phyloP scores from a whole-genome alignment of 495 filamentous ascomycete genomes.

The Aspergillus cristatus region DNA sequence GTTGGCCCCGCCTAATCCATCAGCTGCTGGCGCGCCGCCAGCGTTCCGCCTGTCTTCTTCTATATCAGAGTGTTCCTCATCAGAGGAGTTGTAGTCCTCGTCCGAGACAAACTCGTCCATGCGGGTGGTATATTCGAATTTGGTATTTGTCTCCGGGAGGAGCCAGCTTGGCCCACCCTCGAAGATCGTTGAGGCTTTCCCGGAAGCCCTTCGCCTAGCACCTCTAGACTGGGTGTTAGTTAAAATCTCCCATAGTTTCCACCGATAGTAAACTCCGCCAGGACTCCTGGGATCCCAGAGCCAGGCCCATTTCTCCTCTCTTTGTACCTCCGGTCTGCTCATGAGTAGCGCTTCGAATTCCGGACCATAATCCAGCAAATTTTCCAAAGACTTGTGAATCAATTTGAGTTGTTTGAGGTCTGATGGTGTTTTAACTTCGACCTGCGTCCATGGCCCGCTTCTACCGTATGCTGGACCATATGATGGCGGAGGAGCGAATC shows the following conservation, averaged over 20 bases:
- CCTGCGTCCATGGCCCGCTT: conserved; percentile 44
- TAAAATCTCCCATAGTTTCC: conserved; percentile 78
- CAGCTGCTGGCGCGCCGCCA: conserved; percentile 41
- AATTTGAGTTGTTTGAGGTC: conserved; percentile 72
- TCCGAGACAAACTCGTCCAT: conserved; percentile 74
- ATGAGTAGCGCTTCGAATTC: conserved; percentile 93
- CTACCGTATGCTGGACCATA: conserved; percentile 42
- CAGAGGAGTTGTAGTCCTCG: conserved; percentile 76
- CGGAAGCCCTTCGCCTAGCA: conserved; percentile 17
- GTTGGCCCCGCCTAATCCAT: conserved; percentile 22
- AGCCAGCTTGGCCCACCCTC: conserved; percentile 64
- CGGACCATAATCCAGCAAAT: conserved; percentile 64
- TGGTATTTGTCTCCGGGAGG: conserved; percentile 53
- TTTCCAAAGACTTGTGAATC: conserved; percentile 83
- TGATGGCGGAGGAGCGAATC: conserved; percentile 73
- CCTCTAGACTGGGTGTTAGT: conserved; percentile 36
- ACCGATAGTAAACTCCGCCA: conserved; percentile 80
- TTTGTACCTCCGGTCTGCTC: conserved; percentile 68
- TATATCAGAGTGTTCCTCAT: conserved; percentile 76
- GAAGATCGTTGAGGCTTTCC: conserved; percentile 43
- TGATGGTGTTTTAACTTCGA: conserved; percentile 65
- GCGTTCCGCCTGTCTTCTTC: conserved; percentile 54
- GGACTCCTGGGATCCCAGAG: conserved; percentile 79
- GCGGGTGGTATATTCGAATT: conserved; percentile 64
- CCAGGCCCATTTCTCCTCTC: conserved; percentile 87